Percentiles rank a stretch among this genome's conserved stretches.
These are phyloP conservation scores for Microsporum ferrugineum DNA, from an alignment of 2,329 filamentous ascomycete genomes.

Conservation along the genomic window DNA sequence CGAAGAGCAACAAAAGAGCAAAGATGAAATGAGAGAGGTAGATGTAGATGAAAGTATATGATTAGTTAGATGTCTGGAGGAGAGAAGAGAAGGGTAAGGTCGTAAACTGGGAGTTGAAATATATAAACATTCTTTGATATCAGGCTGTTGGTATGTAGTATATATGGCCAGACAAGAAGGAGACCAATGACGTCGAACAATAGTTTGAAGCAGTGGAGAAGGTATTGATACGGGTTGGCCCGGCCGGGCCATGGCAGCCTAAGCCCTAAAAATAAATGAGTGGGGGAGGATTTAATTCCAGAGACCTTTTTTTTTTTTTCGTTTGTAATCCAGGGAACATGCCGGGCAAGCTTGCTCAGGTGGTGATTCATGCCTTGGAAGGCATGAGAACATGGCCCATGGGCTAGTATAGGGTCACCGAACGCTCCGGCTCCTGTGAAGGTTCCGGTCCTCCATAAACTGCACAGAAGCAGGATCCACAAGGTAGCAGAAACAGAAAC, in stretches of 20 bases:
- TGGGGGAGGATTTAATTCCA: neutral
- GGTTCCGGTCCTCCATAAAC: neutral
- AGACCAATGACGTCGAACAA: neutral
- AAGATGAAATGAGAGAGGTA: neutral
- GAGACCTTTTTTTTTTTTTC: neutral
- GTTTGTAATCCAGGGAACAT: neutral
- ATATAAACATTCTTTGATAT: neutral
- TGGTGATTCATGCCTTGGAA: neutral
- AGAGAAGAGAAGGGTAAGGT: neutral
- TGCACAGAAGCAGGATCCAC: neutral
- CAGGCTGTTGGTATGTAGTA: neutral
- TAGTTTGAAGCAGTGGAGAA: neutral
- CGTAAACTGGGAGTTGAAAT: neutral
- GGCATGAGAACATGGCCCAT: neutral
- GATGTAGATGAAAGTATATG: neutral
- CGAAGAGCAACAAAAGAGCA: neutral
- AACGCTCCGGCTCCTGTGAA: neutral
- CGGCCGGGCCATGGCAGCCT: slow-evolving; percentile 3
- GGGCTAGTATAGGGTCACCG: neutral
- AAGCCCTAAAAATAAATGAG: neutral
- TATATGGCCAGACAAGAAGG: neutral
- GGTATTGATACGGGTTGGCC: neutral
- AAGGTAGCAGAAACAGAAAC: neutral
- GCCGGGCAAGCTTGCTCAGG: neutral
- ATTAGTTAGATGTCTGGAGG: neutral